Base-by-base conservation (phyloP, 345 rosid genomes). In the Ceriops zippeliana region DNA sequence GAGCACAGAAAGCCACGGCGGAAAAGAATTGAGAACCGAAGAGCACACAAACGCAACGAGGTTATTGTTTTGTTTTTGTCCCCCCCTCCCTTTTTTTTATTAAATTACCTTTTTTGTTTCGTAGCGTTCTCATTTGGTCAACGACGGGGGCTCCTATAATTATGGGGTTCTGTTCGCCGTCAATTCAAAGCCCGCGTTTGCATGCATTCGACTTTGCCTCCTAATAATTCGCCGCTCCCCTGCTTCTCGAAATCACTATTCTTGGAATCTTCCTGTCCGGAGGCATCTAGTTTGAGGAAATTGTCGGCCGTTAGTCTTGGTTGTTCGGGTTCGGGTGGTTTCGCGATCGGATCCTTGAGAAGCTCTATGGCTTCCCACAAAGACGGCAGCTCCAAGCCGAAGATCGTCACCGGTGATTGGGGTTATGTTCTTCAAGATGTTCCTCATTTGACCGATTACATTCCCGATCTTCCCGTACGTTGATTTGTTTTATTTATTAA, bases 351-450 rank as follows among this genome's bases (percentile, higher is more conserved):
- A 24, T 56, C 59, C 28, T 56, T 6, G 30, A 56, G 28, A 27
- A n/a, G 0, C 58, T 5, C 56, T 34, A 75, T 81, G 78, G 72
- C 60, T 24, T 37, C 52, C 84, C 16, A 24, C 62, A 37, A 78
- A 37, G 28, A n/a, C 15, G 49, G 17, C 9, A 65, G 61, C 54
- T 22, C 35, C 51, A 63, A 68, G 56, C 82, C 80, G n/a, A 92
- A 92, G 85, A 76, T 85, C 74, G 75, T 86, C 21, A 72, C 63
- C 67, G 97, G 96, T 58, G 74, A 87, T 61, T 81, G 63, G 52
- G 97, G 96, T 73, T 95, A 95, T 65, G 69, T 95, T 69, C 90
- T 95, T 13, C 84, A 95, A 69, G 99, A 95, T 70, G 97, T 95
- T 79, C 99, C 99, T 67, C 99, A 91, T 70, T 83, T 95, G 56